Base-by-base conservation (phyloP, 495 filamentous ascomycete species). In the Tuber magnatum region DNA sequence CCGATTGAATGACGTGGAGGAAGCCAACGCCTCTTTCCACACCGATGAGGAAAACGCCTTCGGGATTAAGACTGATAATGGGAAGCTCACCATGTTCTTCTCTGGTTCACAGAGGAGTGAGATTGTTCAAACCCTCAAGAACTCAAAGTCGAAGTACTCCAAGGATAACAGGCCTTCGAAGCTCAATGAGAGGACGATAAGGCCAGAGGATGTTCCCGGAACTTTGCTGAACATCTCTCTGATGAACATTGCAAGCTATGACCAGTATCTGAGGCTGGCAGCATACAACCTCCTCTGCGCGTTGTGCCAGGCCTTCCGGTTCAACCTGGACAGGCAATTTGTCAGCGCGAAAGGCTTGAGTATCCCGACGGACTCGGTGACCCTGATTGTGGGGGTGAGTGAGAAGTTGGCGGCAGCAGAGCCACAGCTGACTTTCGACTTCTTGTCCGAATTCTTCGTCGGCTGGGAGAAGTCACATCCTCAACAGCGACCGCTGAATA, bases 11-110 rank as follows among this genome's bases (percentile, higher is more conserved):
- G 89, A 91, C 68, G 84, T 91, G 16, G 89, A 90, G 65, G 89
- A 91, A 81, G 87, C 89, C 16, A 79, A 81, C 75, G 85, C 88
- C 12, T 88, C 87, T 14, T 87, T 88, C 6, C 88, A 90, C 75
- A 89, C 87, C 0, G 89, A 90, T 71, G 88, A 90, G 48, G 88
- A 91, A 80, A 88, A 88, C n/a, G 88, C 88, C 7, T 91, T 91
- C 82, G 89, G 89, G 0, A 84, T 91, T 28, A 85, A 89, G 71
- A 89, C 88, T 2, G 89, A 90, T 75, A 89, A 89, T 76, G 89
- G 89, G 76, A 91, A 89, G 83, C 88, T 89, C 65, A 86, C 89
- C 72, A 89, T 91, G 88, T 90, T 88, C 81, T 91, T 91, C 79
- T 88, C 87, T 28, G 90, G 89, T 73, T 85, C 87, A 3, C 87